Evolutionary conservation across 345 rosid species (phyloP).

Genomic region (Hibiscus syriacus): DNA sequence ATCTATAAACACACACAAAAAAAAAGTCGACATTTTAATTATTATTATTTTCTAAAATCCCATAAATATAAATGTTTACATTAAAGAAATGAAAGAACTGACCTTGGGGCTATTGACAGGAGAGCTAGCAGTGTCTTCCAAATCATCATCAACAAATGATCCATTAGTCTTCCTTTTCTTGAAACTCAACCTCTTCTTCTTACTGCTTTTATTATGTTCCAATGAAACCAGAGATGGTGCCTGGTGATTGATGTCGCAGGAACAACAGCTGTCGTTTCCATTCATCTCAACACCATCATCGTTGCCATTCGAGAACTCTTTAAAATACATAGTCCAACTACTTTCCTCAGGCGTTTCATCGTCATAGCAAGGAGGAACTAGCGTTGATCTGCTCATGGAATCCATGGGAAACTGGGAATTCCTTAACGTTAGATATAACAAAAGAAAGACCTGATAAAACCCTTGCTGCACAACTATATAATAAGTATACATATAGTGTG

Average conservation of each 20-base stretch:
- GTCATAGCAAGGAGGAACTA: too few relatives aligned
- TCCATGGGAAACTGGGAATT: too few relatives aligned
- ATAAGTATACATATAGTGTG: slow-evolving; percentile 17
- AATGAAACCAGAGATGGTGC: too few relatives aligned
- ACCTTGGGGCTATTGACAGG: slow-evolving; percentile 50
- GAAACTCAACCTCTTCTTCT: too few relatives aligned
- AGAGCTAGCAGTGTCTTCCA: slow-evolving; percentile 58
- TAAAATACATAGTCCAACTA: slow-evolving; percentile 58
- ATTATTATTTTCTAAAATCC: not conserved
- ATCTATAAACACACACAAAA: slow-evolving; percentile 17
- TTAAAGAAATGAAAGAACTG: too few relatives aligned
- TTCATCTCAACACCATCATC: not conserved
- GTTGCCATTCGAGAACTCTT: slow-evolving; percentile 28
- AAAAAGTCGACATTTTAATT: not conserved
- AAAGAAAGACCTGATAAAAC: not conserved
- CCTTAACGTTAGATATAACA: not conserved
- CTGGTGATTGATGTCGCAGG: too few relatives aligned
- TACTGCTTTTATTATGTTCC: too few relatives aligned
- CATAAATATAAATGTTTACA: too few relatives aligned
- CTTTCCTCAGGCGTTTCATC: slow-evolving; percentile 31
- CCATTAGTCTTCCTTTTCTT: slow-evolving; percentile 6
- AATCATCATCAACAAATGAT: slow-evolving; percentile 31
- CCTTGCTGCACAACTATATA: not conserved
- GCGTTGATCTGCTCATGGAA: too few relatives aligned
- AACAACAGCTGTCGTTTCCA: too few relatives aligned